phyloP scores from a whole-genome alignment of 768 basidiomycete genomes.

The Hypholoma sublateritium region DNA sequence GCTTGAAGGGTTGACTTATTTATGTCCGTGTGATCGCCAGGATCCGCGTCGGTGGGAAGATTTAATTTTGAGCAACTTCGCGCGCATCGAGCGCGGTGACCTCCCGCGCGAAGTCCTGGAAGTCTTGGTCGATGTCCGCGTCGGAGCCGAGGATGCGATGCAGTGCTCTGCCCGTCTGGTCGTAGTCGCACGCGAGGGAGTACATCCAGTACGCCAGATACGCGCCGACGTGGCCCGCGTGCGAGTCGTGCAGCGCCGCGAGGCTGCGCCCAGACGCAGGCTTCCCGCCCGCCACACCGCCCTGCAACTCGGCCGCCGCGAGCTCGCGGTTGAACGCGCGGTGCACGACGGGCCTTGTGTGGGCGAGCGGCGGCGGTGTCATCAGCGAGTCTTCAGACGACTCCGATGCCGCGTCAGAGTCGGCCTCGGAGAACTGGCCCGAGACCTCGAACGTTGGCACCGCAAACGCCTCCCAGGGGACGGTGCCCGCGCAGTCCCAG shows the following conservation, averaged over 20 bases:
- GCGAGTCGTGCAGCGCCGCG: constrained; percentile 39
- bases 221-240: constrained; percentile 40
- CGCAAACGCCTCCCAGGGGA: constrained; percentile 44
- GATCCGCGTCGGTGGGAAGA: background rate
- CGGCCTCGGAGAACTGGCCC: constrained; percentile 33
- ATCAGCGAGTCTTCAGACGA: constrained; percentile 15
- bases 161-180: constrained; percentile 40
- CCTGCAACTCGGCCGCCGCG: constrained; percentile 26
- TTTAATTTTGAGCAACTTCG: background rate
- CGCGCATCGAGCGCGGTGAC: constrained; percentile 15
- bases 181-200: constrained; percentile 41
- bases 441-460: constrained; percentile 43
- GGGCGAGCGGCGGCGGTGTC: constrained; percentile 14
- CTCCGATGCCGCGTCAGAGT: constrained; percentile 16
- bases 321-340: constrained; percentile 31
- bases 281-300: constrained; percentile 16
- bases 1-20: background rate
- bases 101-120: constrained; percentile 27
- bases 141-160: constrained; percentile 29
- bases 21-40: constrained; percentile 7
- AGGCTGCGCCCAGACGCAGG: constrained; percentile 36
- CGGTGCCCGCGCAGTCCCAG: constrained; percentile 43
- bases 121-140: constrained; percentile 29
- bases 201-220: constrained; percentile 46
- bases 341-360: constrained; percentile 29